These are phyloP conservation scores for Calonectria ilicicola DNA, from an alignment of 2,329 filamentous ascomycete species.

Conservation along the genomic window DNA sequence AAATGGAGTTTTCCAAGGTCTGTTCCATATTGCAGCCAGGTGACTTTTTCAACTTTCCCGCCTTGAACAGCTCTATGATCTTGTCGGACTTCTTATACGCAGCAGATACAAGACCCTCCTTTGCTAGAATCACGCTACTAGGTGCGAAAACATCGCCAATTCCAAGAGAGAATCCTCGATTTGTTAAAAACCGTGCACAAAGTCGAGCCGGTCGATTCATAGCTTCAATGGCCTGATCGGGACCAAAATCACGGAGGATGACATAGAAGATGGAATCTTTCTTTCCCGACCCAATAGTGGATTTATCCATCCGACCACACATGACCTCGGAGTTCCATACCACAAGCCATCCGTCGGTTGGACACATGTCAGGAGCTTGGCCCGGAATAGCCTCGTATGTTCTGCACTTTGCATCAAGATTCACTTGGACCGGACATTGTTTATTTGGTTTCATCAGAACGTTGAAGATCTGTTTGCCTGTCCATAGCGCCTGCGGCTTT, in stretches of 20 bases:
- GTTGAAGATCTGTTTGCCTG: constrained; percentile 96
- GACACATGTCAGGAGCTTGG: constrained; percentile 75
- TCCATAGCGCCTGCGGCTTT: constrained; percentile 91
- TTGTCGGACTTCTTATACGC: constrained; percentile 86
- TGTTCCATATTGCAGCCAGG: constrained; percentile 91
- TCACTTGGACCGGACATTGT: constrained; percentile 84
- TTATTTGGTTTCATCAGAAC: constrained; percentile 91
- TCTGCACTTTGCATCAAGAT: constrained; percentile 92
- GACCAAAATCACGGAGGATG: constrained; percentile 93
- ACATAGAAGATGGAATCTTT: constrained; percentile 99
- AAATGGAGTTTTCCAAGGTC: constrained; percentile 91
- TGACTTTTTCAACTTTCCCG: constrained; percentile 85
- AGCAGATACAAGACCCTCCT: constrained; percentile 78
- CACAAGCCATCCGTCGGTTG: constrained; percentile 90
- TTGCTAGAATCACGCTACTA: constrained; percentile 75
- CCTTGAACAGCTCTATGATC: constrained; percentile 84
- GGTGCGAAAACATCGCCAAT: constrained; percentile 95
- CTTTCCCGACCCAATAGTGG: constrained; percentile 93
- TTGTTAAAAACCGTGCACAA: constrained; percentile 88
- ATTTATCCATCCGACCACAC: constrained; percentile 98
- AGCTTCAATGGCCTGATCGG: constrained; percentile 85
- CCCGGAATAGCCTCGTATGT: constrained; percentile 74
- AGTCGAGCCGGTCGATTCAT: constrained; percentile 96
- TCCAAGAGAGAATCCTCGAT: constrained; percentile 95
- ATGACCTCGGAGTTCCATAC: constrained; percentile 97